Percentiles rank a stretch among this genome's conserved stretches.
Evolutionary conservation across 2,329 filamentous ascomycete species (phyloP).

Genomic region (Colletotrichum tabaci): DNA sequence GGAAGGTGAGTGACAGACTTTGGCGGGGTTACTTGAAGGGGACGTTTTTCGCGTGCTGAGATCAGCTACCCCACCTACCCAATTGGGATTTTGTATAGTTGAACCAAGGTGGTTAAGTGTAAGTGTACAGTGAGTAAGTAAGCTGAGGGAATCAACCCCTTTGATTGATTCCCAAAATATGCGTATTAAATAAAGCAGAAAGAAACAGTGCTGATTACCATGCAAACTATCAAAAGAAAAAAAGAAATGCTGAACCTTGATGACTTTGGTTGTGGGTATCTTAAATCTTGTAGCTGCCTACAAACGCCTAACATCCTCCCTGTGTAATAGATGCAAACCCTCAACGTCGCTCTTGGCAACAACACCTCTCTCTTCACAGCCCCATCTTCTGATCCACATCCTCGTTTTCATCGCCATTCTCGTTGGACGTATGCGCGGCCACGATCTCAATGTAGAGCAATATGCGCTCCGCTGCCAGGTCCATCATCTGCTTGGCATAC

Average conservation of each 20-base stretch:
- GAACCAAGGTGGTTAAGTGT: background rate
- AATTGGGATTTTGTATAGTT: background rate
- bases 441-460: constrained; percentile 41
- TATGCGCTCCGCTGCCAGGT: constrained; percentile 62
- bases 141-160: too few relatives aligned
- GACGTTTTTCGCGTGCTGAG: background rate
- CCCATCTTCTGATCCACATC: constrained; percentile 28
- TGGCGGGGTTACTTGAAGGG: constrained; percentile 13
- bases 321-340: background rate
- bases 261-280: constrained; percentile 24
- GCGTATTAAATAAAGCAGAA: too few relatives aligned
- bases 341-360: background rate
- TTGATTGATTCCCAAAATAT: too few relatives aligned
- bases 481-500: constrained; percentile 60
- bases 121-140: too few relatives aligned
- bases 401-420: background rate
- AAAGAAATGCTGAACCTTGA: background rate
- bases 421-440: constrained; percentile 17
- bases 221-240: background rate
- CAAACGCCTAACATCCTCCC: constrained; percentile 3
- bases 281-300: background rate
- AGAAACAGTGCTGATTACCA: background rate
- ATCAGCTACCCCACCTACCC: constrained; percentile 19
- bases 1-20: constrained; percentile 14
- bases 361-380: constrained; percentile 10